Evolutionary conservation across 495 filamentous ascomycete species (phyloP).

Genomic region (Wilcoxina mikolae): DNA sequence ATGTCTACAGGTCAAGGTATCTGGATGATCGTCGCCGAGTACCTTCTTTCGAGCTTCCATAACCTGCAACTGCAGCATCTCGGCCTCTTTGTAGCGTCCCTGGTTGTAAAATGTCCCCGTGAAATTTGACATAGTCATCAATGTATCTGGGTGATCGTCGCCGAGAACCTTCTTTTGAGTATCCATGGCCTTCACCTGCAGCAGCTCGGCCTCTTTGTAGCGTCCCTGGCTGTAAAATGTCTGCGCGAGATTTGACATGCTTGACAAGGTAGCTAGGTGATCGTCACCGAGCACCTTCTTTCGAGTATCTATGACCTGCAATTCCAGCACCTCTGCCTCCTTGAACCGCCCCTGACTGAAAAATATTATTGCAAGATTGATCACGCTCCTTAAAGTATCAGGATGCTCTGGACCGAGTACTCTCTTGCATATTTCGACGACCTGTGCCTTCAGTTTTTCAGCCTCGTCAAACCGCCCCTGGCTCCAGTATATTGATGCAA

Average conservation of each 20-base stretch:
- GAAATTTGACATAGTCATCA: constrained; percentile 14
- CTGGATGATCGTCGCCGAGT: too few species aligned
- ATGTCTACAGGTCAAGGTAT: constrained; percentile 29
- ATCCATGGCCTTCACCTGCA: constrained; percentile 11
- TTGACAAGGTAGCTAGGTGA: constrained; percentile 10
- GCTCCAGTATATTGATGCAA: constrained; percentile 23
- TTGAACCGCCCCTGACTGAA: constrained; percentile 8
- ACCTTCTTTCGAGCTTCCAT: constrained; percentile 20
- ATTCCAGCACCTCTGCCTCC: constrained; percentile 18
- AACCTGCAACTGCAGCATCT: constrained; percentile 15
- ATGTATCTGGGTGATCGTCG: constrained; percentile 2
- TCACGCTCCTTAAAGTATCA: constrained; percentile 29
- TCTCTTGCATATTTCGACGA: constrained; percentile 19
- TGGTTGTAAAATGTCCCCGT: constrained; percentile 11
- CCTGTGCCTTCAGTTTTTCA: constrained; percentile 10
- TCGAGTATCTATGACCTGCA: constrained; percentile 9
- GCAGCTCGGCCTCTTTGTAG: constrained; percentile 19
- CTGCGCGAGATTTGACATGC: constrained; percentile 19
- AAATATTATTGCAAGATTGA: constrained; percentile 27
- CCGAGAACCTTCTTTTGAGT: constrained; percentile 1
- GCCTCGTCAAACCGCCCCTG: constrained; percentile 4
- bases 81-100: constrained; percentile 10
- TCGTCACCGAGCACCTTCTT: constrained; percentile 17
- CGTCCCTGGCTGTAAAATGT: constrained; percentile 19
- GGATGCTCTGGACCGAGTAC: constrained; percentile 28